Percentiles rank a stretch among this genome's conserved stretches.
phyloP scores from a whole-genome alignment of 306 rosid species.

The Casuarina equisetifolia region DNA sequence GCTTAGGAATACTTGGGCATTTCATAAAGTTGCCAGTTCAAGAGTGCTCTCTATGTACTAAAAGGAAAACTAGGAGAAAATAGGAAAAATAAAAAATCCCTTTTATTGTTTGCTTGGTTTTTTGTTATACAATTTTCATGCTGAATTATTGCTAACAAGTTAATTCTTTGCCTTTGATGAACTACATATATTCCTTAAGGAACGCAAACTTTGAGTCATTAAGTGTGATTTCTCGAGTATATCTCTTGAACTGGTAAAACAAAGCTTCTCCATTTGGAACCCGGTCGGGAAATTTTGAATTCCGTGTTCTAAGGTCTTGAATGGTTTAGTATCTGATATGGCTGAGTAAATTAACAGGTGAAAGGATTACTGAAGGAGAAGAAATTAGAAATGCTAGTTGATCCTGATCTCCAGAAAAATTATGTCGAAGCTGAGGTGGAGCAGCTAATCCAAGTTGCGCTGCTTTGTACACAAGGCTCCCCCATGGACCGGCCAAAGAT shows the following conservation, averaged over 20 bases:
- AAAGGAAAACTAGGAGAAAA: background rate
- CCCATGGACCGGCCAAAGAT: slow-evolving; percentile 97
- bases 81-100: background rate
- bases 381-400: slow-evolving; percentile 88
- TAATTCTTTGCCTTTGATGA: background rate
- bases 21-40: background rate
- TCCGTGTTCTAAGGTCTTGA: background rate
- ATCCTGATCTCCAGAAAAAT: slow-evolving; percentile 87
- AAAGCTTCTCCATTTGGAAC: background rate
- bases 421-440: slow-evolving; percentile 92
- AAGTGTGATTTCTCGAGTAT: background rate
- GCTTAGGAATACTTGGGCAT: background rate
- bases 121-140: background rate
- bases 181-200: background rate
- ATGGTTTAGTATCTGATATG: slow-evolving; percentile 22
- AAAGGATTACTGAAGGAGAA: slow-evolving; percentile 92
- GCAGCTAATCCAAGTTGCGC: slow-evolving; percentile 92
- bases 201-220: background rate
- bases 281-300: background rate
- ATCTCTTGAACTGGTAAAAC: background rate
- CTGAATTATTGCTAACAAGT: background rate
- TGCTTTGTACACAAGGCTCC: slow-evolving; percentile 96
- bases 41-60: background rate
- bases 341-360: slow-evolving; percentile 53
- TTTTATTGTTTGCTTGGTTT: background rate